phyloP scores from a whole-genome alignment of 495 filamentous ascomycete species.

The Tuber melanosporum region DNA sequence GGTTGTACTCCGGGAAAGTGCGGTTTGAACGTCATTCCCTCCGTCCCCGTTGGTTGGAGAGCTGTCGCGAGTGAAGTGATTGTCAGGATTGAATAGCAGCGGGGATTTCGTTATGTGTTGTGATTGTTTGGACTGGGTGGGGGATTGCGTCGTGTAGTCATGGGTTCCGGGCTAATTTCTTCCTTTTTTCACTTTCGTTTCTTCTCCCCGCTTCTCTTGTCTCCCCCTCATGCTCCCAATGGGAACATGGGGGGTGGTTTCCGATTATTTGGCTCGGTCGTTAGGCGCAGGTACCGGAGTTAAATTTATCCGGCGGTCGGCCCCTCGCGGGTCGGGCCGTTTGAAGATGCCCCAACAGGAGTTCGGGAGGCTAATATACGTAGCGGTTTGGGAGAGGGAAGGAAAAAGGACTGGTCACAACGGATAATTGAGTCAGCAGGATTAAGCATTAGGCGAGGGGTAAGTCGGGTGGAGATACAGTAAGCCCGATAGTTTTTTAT shows the following conservation, averaged over 20 bases:
- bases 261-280: neutral
- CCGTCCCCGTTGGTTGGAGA: conserved; percentile 12
- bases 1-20: neutral
- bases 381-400: neutral
- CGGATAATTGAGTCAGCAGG: neutral
- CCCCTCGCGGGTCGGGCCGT: neutral
- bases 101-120: conserved; percentile 14
- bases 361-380: neutral
- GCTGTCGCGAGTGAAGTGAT: conserved; percentile 12
- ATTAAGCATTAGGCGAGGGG: neutral
- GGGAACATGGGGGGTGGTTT: neutral
- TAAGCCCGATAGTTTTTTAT: neutral
- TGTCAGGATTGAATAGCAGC: neutral
- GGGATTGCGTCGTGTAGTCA: neutral
- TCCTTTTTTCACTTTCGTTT: conserved; percentile 2
- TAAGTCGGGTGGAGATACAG: neutral
- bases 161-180: neutral
- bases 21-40: conserved; percentile 9
- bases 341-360: neutral
- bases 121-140: neutral
- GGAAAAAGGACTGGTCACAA: neutral
- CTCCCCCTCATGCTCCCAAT: neutral
- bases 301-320: neutral
- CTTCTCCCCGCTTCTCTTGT: neutral
- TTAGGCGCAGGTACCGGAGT: neutral